Conservation (phyloP, 2,329 filamentous ascomycete species). For the Colletotrichum camelliae region DNA sequence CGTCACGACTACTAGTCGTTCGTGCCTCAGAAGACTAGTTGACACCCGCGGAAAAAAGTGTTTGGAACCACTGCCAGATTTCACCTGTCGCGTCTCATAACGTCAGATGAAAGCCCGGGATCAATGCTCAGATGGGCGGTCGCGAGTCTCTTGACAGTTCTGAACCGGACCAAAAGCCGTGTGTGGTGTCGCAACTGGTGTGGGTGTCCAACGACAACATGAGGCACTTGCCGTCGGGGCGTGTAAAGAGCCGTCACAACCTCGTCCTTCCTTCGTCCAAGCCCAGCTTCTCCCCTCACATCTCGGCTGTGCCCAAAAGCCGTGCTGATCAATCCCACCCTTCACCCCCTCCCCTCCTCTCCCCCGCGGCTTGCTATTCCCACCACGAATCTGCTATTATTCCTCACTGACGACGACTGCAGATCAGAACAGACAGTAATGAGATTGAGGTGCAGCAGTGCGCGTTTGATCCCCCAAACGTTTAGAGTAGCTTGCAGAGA, state of each 20-base stretch:
- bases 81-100: neutral
- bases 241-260: neutral
- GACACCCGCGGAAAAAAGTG: neutral
- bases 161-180: neutral
- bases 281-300: neutral
- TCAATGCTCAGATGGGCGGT: neutral
- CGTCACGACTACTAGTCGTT: neutral
- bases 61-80: slow-evolving; percentile 6
- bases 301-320: slow-evolving; percentile 7
- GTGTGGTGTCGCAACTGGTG: neutral
- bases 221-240: slow-evolving; percentile 4
- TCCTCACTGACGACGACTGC: neutral
- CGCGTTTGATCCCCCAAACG: neutral
- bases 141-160: neutral
- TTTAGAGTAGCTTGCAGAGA: neutral
- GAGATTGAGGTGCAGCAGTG: neutral
- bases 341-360: neutral
- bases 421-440: neutral
- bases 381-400: neutral
- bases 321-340: slow-evolving; percentile 11
- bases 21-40: neutral
- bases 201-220: neutral
- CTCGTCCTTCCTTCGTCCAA: neutral
- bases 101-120: slow-evolving; percentile 3
- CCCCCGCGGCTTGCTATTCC: neutral